Percentiles rank a stretch among this genome's conserved stretches.
These are phyloP conservation scores for Rhizoclosmatium globosum DNA, from an alignment of 192 early-diverging fungal genomes.

Conservation along the genomic window DNA sequence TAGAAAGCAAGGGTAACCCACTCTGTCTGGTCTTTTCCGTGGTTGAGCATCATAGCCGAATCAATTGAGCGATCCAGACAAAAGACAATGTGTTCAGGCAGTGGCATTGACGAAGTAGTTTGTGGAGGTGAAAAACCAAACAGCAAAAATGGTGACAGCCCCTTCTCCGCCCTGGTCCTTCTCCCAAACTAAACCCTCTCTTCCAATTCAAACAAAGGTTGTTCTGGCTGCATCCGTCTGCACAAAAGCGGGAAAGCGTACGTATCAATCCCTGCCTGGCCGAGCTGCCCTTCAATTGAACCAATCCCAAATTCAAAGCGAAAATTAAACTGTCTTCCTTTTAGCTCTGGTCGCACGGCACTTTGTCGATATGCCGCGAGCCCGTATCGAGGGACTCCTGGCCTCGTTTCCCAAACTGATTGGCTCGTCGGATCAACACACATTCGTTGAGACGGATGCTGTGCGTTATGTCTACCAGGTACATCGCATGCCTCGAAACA, in stretches of 20 bases:
- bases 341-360: constrained; percentile 72
- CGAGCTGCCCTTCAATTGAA: too few relatives aligned
- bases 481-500: not conserved
- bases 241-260: constrained; percentile 95
- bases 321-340: not conserved
- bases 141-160: not conserved
- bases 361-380: constrained; percentile 96
- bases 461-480: constrained; percentile 97
- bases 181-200: not conserved
- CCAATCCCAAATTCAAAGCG: too few relatives aligned
- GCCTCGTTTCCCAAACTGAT: constrained; percentile 98
- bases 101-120: not conserved
- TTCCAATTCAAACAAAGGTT: constrained; percentile 62
- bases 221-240: constrained; percentile 90
- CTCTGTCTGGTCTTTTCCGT: too few relatives aligned
- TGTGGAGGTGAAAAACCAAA: not conserved
- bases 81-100: constrained; percentile 33
- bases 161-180: not conserved
- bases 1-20: too few relatives aligned
- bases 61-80: constrained; percentile 29
- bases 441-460: constrained; percentile 95
- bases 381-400: constrained; percentile 95
- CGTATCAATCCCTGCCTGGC: not conserved
- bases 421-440: constrained; percentile 89
- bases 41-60: not conserved